A percentile compares a stretch with the other conserved stretches of the same genome.
Evolutionary conservation across 2,329 filamentous ascomycete species (phyloP).

Genomic region (Emergomyces africanus): DNA sequence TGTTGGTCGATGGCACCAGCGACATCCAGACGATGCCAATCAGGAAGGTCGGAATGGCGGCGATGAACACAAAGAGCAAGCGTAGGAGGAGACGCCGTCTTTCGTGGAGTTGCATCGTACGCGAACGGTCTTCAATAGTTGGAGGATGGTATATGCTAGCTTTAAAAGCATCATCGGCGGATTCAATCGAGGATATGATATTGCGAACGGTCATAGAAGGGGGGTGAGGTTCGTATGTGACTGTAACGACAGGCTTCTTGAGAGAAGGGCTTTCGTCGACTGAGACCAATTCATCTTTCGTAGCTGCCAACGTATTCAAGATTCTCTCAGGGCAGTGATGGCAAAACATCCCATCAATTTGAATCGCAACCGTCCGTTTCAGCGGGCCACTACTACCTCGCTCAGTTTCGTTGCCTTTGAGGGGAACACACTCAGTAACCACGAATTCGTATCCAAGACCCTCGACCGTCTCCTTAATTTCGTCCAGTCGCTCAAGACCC

Average conservation of each 20-base stretch:
- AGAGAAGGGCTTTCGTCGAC: conserved; percentile 38
- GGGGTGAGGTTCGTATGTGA: conserved; percentile 56
- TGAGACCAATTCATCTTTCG: conserved; percentile 35
- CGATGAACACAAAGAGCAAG: conserved; percentile 53
- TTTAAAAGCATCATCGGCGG: conserved; percentile 51
- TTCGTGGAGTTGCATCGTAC: conserved; percentile 57
- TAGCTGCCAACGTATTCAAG: conserved; percentile 23
- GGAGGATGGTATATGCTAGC: conserved; percentile 66
- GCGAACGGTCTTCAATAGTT: conserved; percentile 70
- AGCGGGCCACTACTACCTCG: conserved; percentile 17
- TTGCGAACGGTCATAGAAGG: conserved; percentile 62
- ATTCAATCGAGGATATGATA: conserved; percentile 56
- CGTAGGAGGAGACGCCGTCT: conserved; percentile 55
- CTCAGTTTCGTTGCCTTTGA: conserved; percentile 26
- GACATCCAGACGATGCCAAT: conserved; percentile 89
- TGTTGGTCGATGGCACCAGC: conserved; percentile 50
- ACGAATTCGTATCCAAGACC: conserved; percentile 53
- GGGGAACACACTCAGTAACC: conserved; percentile 35
- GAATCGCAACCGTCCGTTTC: conserved; percentile 50
- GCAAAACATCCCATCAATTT: conserved; percentile 62
- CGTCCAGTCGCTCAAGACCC: conserved; percentile 32
- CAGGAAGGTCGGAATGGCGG: conserved; percentile 71
- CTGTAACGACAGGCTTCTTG: conserved; percentile 52
- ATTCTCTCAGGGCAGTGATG: conserved; percentile 50
- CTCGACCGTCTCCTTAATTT: conserved; percentile 39